Percentiles rank a stretch among this genome's conserved stretches.
Evolutionary conservation across 805 yeast genomes (phyloP).

Genomic region (Candida orba): DNA sequence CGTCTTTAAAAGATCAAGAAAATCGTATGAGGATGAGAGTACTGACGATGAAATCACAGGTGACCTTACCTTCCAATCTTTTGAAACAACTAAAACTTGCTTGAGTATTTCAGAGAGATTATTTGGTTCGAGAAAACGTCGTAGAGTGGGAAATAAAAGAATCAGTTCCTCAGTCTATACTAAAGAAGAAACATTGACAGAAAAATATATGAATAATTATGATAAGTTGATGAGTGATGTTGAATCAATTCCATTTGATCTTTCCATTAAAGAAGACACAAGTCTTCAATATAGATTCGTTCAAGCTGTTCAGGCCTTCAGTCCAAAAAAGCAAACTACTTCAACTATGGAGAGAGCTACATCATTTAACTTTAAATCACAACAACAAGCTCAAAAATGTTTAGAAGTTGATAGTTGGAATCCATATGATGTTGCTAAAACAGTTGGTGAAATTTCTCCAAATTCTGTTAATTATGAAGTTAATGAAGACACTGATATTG

Average conservation of each 20-base stretch:
- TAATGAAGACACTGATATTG: neutral
- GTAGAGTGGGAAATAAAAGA: neutral
- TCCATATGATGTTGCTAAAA: conserved; percentile 18
- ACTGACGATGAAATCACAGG: neutral
- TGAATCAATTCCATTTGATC: conserved; percentile 20
- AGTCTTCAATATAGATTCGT: conserved; percentile 5
- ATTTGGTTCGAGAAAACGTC: conserved; percentile 1
- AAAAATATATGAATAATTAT: conserved; percentile 19
- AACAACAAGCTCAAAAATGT: conserved; percentile 1
- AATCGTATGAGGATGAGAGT: neutral
- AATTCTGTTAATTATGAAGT: conserved; percentile 7
- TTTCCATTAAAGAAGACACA: conserved; percentile 8
- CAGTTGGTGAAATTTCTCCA: conserved; percentile 4
- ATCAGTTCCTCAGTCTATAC: conserved; percentile 6
- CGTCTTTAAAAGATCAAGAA: neutral
- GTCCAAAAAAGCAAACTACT: conserved; percentile 11
- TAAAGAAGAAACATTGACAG: conserved; percentile 21
- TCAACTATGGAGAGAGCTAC: neutral
- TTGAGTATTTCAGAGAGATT: conserved; percentile 8
- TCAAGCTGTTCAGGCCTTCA: conserved; percentile 11
- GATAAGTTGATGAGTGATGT: conserved; percentile 18
- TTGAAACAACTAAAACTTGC: neutral
- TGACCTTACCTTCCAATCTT: neutral
- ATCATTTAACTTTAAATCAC: conserved; percentile 4
- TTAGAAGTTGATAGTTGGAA: conserved; percentile 12